Evolutionary conservation across 768 basidiomycete genomes (phyloP).

Genomic region (Lentinula sp.): DNA sequence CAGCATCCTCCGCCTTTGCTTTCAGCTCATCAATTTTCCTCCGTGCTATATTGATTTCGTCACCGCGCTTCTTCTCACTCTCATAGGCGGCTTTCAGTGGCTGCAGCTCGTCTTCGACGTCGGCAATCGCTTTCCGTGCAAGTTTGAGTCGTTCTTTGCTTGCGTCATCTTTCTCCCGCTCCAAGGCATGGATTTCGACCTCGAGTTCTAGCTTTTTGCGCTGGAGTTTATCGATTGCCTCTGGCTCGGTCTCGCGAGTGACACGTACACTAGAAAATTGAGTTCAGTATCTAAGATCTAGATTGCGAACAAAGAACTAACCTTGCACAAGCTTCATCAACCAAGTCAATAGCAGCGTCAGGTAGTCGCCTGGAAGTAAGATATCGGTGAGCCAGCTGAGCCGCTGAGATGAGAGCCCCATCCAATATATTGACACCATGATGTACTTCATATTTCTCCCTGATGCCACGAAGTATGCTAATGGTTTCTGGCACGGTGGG

Average conservation of each 20-base stretch:
- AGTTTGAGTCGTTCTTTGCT: conserved; percentile 75
- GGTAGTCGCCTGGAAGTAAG: conserved; percentile 76
- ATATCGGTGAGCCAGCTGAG: conserved; percentile 90
- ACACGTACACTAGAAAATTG: conserved; percentile 63
- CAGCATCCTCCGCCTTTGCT: conserved; percentile 90
- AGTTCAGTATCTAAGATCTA: not conserved
- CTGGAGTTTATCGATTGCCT: conserved; percentile 88
- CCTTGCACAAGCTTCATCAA: conserved; percentile 91
- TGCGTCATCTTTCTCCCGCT: conserved; percentile 85
- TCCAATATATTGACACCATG: conserved; percentile 89
- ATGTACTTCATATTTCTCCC: conserved; percentile 91
- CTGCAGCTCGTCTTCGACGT: conserved; percentile 78
- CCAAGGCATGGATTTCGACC: conserved; percentile 91
- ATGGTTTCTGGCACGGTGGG: conserved; percentile 87
- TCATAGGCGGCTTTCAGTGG: conserved; percentile 86
- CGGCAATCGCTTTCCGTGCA: conserved; percentile 74
- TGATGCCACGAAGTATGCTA: conserved; percentile 81
- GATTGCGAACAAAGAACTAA: conserved; percentile 22
- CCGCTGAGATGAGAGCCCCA: conserved; percentile 82
- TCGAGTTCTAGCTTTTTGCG: conserved; percentile 86
- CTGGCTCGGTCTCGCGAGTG: conserved; percentile 90
- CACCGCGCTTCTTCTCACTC: conserved; percentile 74
- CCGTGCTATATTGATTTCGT: conserved; percentile 72
- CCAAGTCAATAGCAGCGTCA: conserved; percentile 85
- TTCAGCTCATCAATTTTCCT: conserved; percentile 86